These are phyloP conservation scores for Calonectria multiphialidica DNA, from an alignment of 2,329 filamentous ascomycete species.

Conservation along the genomic window DNA sequence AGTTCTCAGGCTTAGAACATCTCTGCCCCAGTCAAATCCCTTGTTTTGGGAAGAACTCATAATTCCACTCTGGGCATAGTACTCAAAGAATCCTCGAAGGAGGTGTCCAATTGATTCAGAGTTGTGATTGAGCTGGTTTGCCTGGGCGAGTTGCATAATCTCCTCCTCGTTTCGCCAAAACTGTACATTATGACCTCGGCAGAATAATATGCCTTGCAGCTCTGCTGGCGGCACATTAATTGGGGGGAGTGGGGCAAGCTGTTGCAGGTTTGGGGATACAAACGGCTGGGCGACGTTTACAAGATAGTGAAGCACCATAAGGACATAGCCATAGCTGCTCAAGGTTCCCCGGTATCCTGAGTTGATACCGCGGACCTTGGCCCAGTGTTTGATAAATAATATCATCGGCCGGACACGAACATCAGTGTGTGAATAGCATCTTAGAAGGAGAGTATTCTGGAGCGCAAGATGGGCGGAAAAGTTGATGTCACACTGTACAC, in stretches of 20 bases:
- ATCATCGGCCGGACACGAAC: conserved; percentile 82
- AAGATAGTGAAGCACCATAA: conserved; percentile 93
- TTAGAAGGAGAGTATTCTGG: conserved; percentile 85
- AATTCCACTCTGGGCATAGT: conserved; percentile 76
- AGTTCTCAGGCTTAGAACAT: conserved; percentile 83
- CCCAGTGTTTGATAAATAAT: conserved; percentile 92
- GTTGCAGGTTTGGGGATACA: conserved; percentile 86
- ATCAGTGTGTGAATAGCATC: conserved; percentile 86
- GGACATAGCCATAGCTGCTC: conserved; percentile 89
- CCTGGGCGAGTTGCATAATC: conserved; percentile 71
- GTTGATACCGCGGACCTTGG: conserved; percentile 87
- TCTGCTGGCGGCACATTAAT: conserved; percentile 42
- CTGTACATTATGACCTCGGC: conserved; percentile 76
- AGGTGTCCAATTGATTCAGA: conserved; percentile 76
- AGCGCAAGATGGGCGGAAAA: conserved; percentile 87
- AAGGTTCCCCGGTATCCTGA: conserved; percentile 87
- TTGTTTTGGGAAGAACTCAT: conserved; percentile 63
- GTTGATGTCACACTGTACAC: conserved; percentile 94
- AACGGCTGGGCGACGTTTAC: conserved; percentile 85
- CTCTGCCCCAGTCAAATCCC: conserved; percentile 83
- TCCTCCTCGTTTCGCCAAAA: conserved; percentile 84
- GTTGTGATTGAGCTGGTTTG: conserved; percentile 75
- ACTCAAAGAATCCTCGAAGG: conserved; percentile 88
- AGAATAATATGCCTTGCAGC: conserved; percentile 47
- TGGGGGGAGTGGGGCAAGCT: conserved; percentile 59